These are phyloP conservation scores for Fonsecaea nubica DNA, from an alignment of 2,329 filamentous ascomycete species.

Conservation along the genomic window DNA sequence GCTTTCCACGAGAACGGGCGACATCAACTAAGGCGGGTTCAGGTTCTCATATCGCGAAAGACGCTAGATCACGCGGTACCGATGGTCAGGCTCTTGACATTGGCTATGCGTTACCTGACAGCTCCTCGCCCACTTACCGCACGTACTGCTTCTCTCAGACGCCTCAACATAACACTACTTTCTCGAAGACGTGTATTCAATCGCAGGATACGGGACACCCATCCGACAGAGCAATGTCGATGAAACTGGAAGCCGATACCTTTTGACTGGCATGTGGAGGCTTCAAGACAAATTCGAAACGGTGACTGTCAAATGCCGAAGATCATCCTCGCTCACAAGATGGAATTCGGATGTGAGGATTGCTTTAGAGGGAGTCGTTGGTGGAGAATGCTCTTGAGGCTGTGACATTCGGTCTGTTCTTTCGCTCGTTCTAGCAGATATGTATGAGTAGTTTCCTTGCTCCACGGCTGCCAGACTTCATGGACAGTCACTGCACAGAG, in stretches of 20 bases:
- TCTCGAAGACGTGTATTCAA: background rate
- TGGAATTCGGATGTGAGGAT: background rate
- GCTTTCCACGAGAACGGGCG: slow-evolving; percentile 1
- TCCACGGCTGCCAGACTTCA: background rate
- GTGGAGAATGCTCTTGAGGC: background rate
- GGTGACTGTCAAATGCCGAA: background rate
- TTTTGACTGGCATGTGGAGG: background rate
- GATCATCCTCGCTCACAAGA: background rate
- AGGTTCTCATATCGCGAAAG: slow-evolving; percentile 13
- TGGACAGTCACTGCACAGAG: too few species aligned
- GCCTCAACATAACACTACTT: background rate
- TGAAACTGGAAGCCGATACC: slow-evolving; percentile 15
- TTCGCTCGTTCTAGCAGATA: background rate
- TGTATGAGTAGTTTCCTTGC: background rate
- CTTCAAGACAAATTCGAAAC: too few species aligned
- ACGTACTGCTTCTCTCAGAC: background rate
- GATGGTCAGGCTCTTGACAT: background rate
- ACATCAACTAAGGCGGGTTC: background rate
- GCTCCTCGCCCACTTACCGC: background rate
- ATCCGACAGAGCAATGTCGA: background rate
- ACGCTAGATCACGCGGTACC: slow-evolving; percentile 7
- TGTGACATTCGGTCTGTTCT: background rate
- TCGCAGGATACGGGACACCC: background rate
- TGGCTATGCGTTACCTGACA: background rate
- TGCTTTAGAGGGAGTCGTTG: background rate